phyloP scores from a whole-genome alignment of 352 stramenopile genomes.

The Pythium inflatum region DNA sequence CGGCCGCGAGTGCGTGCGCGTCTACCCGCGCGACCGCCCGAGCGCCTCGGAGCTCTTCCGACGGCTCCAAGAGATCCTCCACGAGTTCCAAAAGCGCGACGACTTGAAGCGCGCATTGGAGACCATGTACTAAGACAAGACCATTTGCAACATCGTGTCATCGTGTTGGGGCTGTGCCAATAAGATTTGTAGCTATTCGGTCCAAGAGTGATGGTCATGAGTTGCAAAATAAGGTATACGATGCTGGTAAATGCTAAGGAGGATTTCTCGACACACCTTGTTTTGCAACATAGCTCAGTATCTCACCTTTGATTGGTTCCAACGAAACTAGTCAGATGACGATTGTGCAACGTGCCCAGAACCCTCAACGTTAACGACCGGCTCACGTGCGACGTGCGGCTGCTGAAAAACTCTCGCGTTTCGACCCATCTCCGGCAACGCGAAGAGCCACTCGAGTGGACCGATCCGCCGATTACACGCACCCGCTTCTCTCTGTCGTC shows the following conservation, averaged over 20 bases:
- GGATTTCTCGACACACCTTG: too few relatives aligned
- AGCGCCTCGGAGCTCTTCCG: neutral
- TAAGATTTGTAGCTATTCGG: neutral
- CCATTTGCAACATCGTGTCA: neutral
- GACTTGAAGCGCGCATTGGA: neutral
- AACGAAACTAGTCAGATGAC: neutral
- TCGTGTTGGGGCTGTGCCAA: neutral
- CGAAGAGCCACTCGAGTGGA: neutral
- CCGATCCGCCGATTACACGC: too few relatives aligned
- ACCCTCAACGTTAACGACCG: neutral
- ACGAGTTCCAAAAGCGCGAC: neutral
- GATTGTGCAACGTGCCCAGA: neutral
- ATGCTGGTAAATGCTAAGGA: too few relatives aligned
- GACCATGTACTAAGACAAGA: neutral
- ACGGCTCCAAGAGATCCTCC: neutral
- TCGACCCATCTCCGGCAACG: neutral
- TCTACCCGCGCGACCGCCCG: neutral
- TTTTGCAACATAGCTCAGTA: neutral
- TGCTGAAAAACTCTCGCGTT: neutral
- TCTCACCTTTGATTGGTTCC: neutral
- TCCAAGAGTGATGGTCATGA: neutral
- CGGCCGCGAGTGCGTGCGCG: neutral
- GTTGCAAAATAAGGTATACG: neutral
- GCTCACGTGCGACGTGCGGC: neutral
- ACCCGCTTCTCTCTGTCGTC: neutral